Evolutionary conservation across 192 early-diverging fungal species (phyloP), one percentile per base, ranked within the genome.

Genomic region (Rhizoclosmatium sp.): DNA sequence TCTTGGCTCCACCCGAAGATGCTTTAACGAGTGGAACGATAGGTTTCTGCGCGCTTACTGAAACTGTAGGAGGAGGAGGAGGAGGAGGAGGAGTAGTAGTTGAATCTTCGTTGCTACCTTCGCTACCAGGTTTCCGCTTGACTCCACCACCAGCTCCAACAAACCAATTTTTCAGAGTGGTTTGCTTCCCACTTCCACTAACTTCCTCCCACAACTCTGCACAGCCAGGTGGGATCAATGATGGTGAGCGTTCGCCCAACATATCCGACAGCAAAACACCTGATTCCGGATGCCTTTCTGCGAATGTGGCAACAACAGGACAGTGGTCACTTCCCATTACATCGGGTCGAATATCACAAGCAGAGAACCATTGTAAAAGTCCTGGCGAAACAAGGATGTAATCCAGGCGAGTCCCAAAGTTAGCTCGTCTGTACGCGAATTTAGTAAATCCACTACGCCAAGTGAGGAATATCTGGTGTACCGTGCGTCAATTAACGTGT

Each of bases 241-340:
- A 12, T 12, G 51, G 51, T 0, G 51, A 7, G 10, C 5, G 14
- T 1, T 45, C 41, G 12, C 64, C 65, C 58, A 80, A 69, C 21
- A 71, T 80, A 3, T 61, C 79, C 7, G n/a, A 3, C 1, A 84
- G 75, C 3, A 19, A 2, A 41, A 47, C 61, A 7, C 79, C 79
- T 5, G 80, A 81, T 23, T 56, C 70, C 19, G 78, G n/a, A 59
- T 86, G 69, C 23, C n/a, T 10, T 44, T 68, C 80, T 23, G 59
- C 46, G 4, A 85, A 42, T 1, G 45, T 12, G n/a, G 75, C 80
- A 4, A 85, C 76, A 1, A 95, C 92, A 1, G 93, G 94, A 73
- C 95, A 96, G 78, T 96, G 95, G 81, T 96, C 95, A 16, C 91
- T 92, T 5, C 95, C 95, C 64, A 90, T 79, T 12, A 94, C 78